Conservation (phyloP, 129 eudicot species). For the Chrysanthemum makinoi region DNA sequence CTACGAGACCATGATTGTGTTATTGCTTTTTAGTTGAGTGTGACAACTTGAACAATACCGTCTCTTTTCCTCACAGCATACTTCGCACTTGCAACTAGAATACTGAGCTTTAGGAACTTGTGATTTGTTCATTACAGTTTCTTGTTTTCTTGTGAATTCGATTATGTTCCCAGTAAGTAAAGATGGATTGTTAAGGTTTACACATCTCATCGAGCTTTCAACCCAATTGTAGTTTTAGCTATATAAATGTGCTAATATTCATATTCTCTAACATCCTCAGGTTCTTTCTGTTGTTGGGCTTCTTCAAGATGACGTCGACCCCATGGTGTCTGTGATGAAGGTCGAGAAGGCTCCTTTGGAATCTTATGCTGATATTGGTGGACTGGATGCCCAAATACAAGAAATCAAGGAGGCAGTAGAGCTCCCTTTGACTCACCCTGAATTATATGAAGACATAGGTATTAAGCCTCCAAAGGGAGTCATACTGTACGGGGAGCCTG, state of each 20-base stretch:
- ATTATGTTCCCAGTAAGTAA: too few species aligned
- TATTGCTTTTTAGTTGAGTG: too few species aligned
- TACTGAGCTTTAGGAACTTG: background rate
- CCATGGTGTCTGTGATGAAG: slow-evolving; percentile 99
- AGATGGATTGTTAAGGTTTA: background rate
- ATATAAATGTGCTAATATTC: slow-evolving; percentile 7
- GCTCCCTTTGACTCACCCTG: slow-evolving; percentile 96
- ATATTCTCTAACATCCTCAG: slow-evolving; percentile 26
- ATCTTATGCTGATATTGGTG: slow-evolving; percentile 98
- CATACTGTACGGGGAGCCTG: slow-evolving; percentile 96
- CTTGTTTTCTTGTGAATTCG: background rate
- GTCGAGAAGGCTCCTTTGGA: slow-evolving; percentile 98
- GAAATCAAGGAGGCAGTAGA: slow-evolving; percentile 98
- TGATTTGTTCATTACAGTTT: background rate
- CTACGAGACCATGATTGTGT: too few species aligned
- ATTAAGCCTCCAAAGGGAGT: slow-evolving; percentile 98
- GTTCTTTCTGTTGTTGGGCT: slow-evolving; percentile 98
- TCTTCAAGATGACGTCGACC: slow-evolving; percentile 97
- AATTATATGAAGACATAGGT: slow-evolving; percentile 93
- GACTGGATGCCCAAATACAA: slow-evolving; percentile 94
- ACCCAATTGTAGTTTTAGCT: background rate
- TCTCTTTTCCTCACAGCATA: background rate
- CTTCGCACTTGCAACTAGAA: background rate
- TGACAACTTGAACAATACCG: too few species aligned
- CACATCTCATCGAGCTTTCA: background rate